These are phyloP conservation scores for Castanea mollissima DNA, from an alignment of 306 rosid genomes.

Conservation along the genomic window DNA sequence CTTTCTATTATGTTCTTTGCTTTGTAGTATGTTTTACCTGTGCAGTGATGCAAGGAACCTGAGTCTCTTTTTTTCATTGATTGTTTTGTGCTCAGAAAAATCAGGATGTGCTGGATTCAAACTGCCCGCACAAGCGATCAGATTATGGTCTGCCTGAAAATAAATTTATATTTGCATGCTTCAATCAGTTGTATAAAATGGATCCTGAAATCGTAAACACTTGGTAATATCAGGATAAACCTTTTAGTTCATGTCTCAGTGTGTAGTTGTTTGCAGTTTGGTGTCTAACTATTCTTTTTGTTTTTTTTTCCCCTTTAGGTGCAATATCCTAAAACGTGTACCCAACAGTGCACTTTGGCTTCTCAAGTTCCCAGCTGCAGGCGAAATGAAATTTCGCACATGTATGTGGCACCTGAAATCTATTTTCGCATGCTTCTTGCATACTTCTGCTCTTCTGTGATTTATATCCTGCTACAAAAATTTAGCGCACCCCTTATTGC, in stretches of 20 bases:
- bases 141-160: conserved; percentile 89
- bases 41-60: too few relatives aligned
- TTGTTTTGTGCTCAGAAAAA: conserved; percentile 54
- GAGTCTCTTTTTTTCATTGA: too few relatives aligned
- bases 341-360: conserved; percentile 99
- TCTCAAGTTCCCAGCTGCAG: conserved; percentile 95
- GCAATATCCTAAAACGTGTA: conserved; percentile 92
- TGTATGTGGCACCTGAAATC: conserved; percentile 44
- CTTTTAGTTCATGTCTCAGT: too few relatives aligned
- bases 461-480: too few relatives aligned
- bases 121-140: conserved; percentile 74
- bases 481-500: too few relatives aligned
- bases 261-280: background rate
- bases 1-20: too few relatives aligned
- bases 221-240: conserved; percentile 51
- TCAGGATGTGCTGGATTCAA: conserved; percentile 79
- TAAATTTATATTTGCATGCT: conserved; percentile 91
- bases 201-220: conserved; percentile 91
- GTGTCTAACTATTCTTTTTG: conserved; percentile 11
- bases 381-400: conserved; percentile 83
- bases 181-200: conserved; percentile 98
- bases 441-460: too few relatives aligned
- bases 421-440: background rate
- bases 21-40: too few relatives aligned
- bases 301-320: conserved; percentile 46